Evolutionary conservation across 805 yeast genomes (phyloP).

Genomic region (Dipodascopsis uninucleata): DNA sequence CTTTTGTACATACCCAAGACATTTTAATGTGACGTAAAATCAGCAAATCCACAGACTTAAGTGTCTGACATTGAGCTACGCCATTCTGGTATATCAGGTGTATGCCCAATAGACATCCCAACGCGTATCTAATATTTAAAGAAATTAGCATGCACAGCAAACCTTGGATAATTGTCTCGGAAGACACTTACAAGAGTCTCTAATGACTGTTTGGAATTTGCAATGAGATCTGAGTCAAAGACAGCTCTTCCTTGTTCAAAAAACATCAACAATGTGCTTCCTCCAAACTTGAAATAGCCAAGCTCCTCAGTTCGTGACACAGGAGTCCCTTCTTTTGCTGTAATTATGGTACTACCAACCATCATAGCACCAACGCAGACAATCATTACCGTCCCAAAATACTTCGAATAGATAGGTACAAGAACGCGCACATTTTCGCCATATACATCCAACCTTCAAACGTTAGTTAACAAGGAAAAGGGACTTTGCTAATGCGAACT

Average conservation of each 20-base stretch:
- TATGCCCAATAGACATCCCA: slow-evolving; percentile 90
- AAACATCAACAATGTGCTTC: slow-evolving; percentile 74
- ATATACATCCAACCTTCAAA: slow-evolving; percentile 64
- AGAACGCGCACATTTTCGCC: slow-evolving; percentile 85
- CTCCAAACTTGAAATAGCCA: slow-evolving; percentile 96
- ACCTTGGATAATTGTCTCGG: too few species aligned
- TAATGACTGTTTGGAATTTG: slow-evolving; percentile 62
- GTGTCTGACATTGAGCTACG: too few species aligned
- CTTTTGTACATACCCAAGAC: too few species aligned
- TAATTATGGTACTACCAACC: slow-evolving; percentile 87
- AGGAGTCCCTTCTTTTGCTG: slow-evolving; percentile 56
- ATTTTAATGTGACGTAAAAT: too few species aligned
- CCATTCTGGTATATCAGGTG: slow-evolving; percentile 48
- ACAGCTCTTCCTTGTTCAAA: slow-evolving; percentile 44
- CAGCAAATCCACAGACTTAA: too few species aligned
- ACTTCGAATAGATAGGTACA: slow-evolving; percentile 67
- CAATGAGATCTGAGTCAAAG: slow-evolving; percentile 70
- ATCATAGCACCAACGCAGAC: slow-evolving; percentile 96
- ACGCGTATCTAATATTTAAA: slow-evolving; percentile 46
- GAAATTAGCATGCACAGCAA: too few species aligned
- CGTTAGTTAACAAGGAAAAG: slow-evolving; percentile 4
- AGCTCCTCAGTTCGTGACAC: slow-evolving; percentile 74
- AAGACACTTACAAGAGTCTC: slow-evolving; percentile 84
- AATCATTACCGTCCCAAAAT: slow-evolving; percentile 75
- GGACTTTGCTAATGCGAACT: not conserved